Conservation (phyloP, 139 green algal species). For the Asterochloris erici region DNA sequence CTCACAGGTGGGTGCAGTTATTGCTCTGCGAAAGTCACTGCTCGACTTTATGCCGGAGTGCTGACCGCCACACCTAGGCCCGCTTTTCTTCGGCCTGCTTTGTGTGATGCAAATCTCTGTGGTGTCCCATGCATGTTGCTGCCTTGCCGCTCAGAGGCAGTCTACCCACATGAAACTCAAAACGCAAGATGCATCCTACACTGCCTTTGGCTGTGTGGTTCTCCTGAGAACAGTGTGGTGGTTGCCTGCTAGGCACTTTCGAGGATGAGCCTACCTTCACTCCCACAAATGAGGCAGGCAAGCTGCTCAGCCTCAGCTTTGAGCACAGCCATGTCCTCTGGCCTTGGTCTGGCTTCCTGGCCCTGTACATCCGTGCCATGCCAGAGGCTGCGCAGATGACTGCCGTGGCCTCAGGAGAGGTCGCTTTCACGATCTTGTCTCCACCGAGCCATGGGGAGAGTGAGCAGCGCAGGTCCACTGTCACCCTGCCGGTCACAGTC, state of each 20-base stretch:
- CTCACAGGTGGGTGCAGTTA: conserved; percentile 40
- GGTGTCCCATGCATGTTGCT: too few species aligned
- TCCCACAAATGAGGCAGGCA: conserved; percentile 52
- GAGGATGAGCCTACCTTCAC: conserved; percentile 55
- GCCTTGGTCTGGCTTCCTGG: conserved; percentile 95
- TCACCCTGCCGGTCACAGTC: conserved; percentile 61
- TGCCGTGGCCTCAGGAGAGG: conserved; percentile 21
- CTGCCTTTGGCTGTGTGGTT: too few species aligned
- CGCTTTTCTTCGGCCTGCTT: too few species aligned
- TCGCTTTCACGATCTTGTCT: conserved; percentile 75
- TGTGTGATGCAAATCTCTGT: too few species aligned
- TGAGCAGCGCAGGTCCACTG: conserved; percentile 27
- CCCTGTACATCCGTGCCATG: conserved; percentile 79
- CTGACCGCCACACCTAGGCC: too few species aligned
- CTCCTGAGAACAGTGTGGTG: not conserved
- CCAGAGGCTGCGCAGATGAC: conserved; percentile 31
- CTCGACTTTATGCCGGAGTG: too few species aligned
- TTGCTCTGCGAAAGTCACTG: not conserved
- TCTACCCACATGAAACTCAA: too few species aligned
- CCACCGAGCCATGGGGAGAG: conserved; percentile 49
- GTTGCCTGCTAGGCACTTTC: conserved; percentile 44
- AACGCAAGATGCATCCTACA: too few species aligned
- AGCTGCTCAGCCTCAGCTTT: conserved; percentile 84
- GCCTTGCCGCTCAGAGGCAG: too few species aligned
- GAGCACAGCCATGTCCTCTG: conserved; percentile 76